These are phyloP conservation scores for Nicotiana noctiflora DNA, from an alignment of 257 asterid genomes.

Conservation along the genomic window DNA sequence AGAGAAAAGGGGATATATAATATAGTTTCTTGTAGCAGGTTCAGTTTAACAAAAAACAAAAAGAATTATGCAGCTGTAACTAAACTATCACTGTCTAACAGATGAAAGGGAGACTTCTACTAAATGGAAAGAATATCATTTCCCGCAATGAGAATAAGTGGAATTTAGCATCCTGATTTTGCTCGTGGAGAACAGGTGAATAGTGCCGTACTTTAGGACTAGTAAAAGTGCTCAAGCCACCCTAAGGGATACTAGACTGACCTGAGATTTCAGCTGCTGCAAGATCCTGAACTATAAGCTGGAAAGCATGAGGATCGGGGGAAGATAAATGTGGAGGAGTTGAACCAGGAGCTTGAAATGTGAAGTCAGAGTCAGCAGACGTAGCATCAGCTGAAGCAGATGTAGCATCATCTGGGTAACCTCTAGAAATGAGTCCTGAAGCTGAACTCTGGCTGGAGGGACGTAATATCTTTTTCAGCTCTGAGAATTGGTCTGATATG, in stretches of 20 bases:
- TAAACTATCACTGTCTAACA: conserved; percentile 21
- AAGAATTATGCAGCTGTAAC: conserved; percentile 22
- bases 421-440: conserved; percentile 54
- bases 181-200: conserved; percentile 7
- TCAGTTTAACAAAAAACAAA: conserved; percentile 22
- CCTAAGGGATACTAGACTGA: conserved; percentile 51
- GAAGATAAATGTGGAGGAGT: conserved; percentile 55
- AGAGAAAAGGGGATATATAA: conserved; percentile 46
- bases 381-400: conserved; percentile 72
- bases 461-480: conserved; percentile 84
- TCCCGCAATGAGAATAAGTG: not conserved
- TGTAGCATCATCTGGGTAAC: conserved; percentile 47
- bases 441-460: conserved; percentile 64
- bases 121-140: conserved; percentile 9
- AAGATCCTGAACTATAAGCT: conserved; percentile 91
- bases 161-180: not conserved
- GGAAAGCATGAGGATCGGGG: conserved; percentile 67
- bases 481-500: conserved; percentile 97
- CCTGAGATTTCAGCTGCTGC: conserved; percentile 86
- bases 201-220: conserved; percentile 18
- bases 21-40: conserved; percentile 22
- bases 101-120: conserved; percentile 16
- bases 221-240: conserved; percentile 21
- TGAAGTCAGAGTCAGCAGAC: conserved; percentile 82
- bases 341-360: conserved; percentile 85